Conservation (phyloP, 257 asterid genomes). For the Fraxinus pennsylvanica region DNA sequence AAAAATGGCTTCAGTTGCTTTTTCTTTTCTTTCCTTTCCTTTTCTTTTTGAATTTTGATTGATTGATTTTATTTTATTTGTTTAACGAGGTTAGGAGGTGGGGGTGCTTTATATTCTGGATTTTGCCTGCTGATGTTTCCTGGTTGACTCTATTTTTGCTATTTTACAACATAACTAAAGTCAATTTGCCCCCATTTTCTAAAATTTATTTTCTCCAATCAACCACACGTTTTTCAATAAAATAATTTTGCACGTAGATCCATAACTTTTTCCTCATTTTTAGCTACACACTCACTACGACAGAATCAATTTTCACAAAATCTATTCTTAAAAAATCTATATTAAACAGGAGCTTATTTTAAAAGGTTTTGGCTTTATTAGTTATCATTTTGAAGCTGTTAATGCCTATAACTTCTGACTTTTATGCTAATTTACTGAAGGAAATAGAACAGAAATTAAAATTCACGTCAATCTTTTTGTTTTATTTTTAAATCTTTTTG, state of each 20-base stretch:
- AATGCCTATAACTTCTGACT: background rate
- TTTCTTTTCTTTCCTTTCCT: background rate
- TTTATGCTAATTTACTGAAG: background rate
- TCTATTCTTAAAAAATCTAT: too few relatives aligned
- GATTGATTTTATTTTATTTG: too few relatives aligned
- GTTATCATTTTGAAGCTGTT: background rate
- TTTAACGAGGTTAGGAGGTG: background rate
- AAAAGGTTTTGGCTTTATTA: too few relatives aligned
- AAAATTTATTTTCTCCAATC: too few relatives aligned
- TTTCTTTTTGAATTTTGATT: background rate
- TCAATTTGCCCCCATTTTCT: too few relatives aligned
- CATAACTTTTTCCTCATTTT: too few relatives aligned
- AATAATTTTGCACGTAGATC: too few relatives aligned
- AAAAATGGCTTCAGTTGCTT: constrained; percentile 10
- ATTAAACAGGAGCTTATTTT: too few relatives aligned
- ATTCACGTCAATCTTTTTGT: background rate
- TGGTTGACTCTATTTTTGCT: background rate
- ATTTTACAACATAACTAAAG: background rate
- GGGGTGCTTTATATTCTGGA: background rate
- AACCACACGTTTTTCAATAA: too few relatives aligned
- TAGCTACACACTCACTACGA: too few relatives aligned
- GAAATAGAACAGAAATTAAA: background rate
- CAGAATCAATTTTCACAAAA: too few relatives aligned
- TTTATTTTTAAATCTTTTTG: too few relatives aligned
- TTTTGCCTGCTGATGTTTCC: background rate